Evolutionary conservation across 176 grass and related monocot species (phyloP).

Genomic region (Carex kokanica): DNA sequence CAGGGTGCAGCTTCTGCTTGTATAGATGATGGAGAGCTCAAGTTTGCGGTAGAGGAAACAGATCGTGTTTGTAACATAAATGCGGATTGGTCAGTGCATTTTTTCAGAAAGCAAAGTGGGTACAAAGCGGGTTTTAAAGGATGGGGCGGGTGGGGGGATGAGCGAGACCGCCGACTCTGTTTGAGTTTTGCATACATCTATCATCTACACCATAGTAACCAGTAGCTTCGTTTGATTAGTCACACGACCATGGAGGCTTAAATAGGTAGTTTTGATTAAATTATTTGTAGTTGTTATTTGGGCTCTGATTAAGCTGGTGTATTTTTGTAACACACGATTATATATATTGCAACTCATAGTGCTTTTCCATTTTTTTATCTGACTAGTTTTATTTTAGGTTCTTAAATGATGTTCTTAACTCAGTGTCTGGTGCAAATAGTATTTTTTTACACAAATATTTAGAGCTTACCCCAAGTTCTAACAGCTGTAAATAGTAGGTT

Average conservation of each 20-base stretch:
- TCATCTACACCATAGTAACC: slow-evolving; percentile 34
- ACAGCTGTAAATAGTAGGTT: background rate
- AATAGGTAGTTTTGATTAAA: background rate
- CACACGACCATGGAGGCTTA: background rate
- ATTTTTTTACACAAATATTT: background rate
- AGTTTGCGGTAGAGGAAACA: slow-evolving; percentile 42
- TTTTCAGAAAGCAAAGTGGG: slow-evolving; percentile 51
- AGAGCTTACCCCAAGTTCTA: background rate
- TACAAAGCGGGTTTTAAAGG: slow-evolving; percentile 94
- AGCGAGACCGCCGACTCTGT: slow-evolving; percentile 74
- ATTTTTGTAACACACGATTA: background rate
- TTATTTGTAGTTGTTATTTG: background rate
- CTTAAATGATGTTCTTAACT: background rate
- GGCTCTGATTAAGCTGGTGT: slow-evolving; percentile 15
- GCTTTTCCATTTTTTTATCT: background rate
- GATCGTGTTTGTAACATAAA: slow-evolving; percentile 77
- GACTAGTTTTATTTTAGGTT: background rate
- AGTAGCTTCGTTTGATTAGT: background rate
- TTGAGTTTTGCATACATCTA: slow-evolving; percentile 93
- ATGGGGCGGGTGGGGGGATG: slow-evolving; percentile 98
- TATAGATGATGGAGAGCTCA: slow-evolving; percentile 47
- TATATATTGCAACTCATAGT: slow-evolving; percentile 1
- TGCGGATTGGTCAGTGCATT: slow-evolving; percentile 58
- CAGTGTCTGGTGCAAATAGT: background rate
- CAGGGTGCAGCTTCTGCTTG: slow-evolving; percentile 54